Percentiles rank a stretch among this genome's conserved stretches.
phyloP scores from a whole-genome alignment of 208 protist genomes.

The Leishmania mexicana region DNA sequence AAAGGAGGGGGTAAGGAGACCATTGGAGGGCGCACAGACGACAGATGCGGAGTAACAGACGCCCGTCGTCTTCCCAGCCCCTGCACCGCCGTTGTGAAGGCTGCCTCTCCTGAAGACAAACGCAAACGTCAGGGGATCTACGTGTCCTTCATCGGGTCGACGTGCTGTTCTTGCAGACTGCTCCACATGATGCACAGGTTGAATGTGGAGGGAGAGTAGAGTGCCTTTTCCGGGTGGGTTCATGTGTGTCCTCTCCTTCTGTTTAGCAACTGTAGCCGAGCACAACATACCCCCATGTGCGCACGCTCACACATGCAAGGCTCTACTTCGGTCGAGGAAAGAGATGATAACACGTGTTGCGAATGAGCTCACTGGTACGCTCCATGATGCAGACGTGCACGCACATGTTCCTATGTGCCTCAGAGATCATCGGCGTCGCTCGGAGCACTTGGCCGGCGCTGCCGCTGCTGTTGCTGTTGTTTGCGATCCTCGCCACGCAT shows the following conservation, averaged over 20 bases:
- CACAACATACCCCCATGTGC: neutral
- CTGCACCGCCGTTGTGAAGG: neutral
- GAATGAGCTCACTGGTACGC: neutral
- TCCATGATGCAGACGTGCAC: neutral
- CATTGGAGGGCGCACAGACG: neutral
- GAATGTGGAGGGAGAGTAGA: neutral
- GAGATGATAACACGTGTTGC: neutral
- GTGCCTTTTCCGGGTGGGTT: neutral
- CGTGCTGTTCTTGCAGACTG: neutral
- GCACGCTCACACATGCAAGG: neutral
- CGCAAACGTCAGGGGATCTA: neutral
- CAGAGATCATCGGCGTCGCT: conserved; percentile 19
- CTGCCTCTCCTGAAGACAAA: neutral
- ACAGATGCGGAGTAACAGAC: neutral
- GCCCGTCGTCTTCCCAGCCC: neutral
- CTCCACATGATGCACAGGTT: neutral
- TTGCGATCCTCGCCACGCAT: conserved; percentile 10
- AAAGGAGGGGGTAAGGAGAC: neutral
- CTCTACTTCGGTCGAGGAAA: neutral
- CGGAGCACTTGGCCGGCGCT: neutral
- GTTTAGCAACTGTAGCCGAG: too few species aligned
- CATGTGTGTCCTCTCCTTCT: neutral
- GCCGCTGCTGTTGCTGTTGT: neutral
- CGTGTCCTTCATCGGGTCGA: neutral
- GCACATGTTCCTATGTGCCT: neutral